phyloP scores from a whole-genome alignment of 371 early-diverging fungal genomes.

The Apophysomyces sp. region DNA sequence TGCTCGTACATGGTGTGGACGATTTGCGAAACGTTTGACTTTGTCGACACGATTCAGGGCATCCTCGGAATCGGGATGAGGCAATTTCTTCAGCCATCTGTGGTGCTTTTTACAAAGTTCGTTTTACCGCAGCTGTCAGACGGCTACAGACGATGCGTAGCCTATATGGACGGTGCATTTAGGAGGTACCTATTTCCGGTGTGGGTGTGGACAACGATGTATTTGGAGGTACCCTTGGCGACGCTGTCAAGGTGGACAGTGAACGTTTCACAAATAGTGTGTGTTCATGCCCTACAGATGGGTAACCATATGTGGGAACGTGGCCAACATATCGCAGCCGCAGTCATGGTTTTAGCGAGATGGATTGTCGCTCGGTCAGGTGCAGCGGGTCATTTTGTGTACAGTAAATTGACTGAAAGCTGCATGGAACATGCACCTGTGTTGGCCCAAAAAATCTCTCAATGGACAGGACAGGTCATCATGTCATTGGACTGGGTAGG shows the following conservation, averaged over 20 bases:
- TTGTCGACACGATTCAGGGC: neutral
- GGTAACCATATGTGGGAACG: neutral
- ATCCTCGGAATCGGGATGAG: neutral
- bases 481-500: neutral
- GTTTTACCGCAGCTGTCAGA: neutral
- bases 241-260: neutral
- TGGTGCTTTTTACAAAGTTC: neutral
- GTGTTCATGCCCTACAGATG: neutral
- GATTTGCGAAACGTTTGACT: neutral
- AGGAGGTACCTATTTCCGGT: neutral
- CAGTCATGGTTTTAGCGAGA: neutral
- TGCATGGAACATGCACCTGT: neutral
- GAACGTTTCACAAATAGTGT: neutral
- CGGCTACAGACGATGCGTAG: neutral
- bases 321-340: neutral
- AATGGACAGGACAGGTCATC: neutral
- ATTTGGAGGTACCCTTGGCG: neutral
- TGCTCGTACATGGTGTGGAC: neutral
- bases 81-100: neutral
- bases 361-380: neutral
- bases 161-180: neutral
- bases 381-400: neutral
- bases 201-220: neutral
- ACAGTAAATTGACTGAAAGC: neutral
- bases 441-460: neutral